Conservation (phyloP, 805 yeast species). For the Metschnikowia rubicola region DNA sequence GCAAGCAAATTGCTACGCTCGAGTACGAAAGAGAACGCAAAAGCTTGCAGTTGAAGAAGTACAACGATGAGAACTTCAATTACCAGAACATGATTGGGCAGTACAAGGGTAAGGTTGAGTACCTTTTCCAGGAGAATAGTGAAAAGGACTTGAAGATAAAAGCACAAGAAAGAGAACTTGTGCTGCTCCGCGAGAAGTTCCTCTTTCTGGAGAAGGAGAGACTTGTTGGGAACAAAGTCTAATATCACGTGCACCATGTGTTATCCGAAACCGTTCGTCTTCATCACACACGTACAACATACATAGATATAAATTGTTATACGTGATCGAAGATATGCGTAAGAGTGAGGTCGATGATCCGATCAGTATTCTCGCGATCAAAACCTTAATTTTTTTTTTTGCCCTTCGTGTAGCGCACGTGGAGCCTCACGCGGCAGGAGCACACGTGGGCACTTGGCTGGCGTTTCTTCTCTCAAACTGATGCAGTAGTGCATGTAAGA, state of each 20-base stretch:
- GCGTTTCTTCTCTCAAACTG: background rate
- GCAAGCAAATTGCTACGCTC: constrained; percentile 53
- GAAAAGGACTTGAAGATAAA: constrained; percentile 44
- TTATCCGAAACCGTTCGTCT: too few species aligned
- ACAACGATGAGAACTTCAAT: constrained; percentile 57
- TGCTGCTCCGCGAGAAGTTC: constrained; percentile 51
- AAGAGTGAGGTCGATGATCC: too few species aligned
- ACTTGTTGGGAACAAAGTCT: background rate
- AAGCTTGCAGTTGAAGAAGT: constrained; percentile 44
- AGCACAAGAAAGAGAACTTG: constrained; percentile 54
- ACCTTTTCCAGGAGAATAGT: constrained; percentile 34
- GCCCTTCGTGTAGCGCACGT: too few species aligned
- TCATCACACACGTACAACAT: too few species aligned
- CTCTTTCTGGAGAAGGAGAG: constrained; percentile 8
- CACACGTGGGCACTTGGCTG: constrained; percentile 2
- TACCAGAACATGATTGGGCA: constrained; percentile 49
- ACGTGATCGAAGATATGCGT: too few species aligned
- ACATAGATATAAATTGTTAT: too few species aligned
- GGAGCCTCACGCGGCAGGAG: background rate
- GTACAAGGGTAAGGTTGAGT: constrained; percentile 37
- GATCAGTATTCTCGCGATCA: too few species aligned
- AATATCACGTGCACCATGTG: background rate
- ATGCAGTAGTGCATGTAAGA: background rate
- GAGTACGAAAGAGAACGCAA: constrained; percentile 52
- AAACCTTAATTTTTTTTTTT: too few species aligned